A percentile compares a stretch with the other conserved stretches of the same genome.
Evolutionary conservation across 768 basidiomycete species (phyloP).

Genomic region (Suillus paluster): DNA sequence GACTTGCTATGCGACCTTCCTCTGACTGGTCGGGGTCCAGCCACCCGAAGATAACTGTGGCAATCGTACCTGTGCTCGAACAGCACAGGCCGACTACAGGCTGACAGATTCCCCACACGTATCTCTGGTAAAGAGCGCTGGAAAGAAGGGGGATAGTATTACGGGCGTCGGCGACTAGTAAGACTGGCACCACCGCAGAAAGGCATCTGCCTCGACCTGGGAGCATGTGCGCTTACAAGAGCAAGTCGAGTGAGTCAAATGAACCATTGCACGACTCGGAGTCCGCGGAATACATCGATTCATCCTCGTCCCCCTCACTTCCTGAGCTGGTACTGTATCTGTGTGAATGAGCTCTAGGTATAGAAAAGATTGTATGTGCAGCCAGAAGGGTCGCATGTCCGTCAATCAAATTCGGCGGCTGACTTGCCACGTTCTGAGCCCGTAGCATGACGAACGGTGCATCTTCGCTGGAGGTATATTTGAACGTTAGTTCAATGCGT

Average conservation of each 20-base stretch:
- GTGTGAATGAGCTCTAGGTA: too few relatives aligned
- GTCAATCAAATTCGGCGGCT: background rate
- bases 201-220: background rate
- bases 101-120: slow-evolving; percentile 5
- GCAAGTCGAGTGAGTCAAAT: slow-evolving; percentile 3
- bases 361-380: background rate
- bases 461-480: background rate
- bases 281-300: background rate
- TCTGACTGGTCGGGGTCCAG: background rate
- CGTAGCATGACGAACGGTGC: slow-evolving; percentile 2
- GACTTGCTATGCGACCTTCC: background rate
- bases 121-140: slow-evolving; percentile 10
- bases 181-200: slow-evolving; percentile 7
- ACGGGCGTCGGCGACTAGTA: slow-evolving; percentile 6
- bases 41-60: background rate
- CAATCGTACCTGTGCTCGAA: background rate
- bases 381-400: background rate
- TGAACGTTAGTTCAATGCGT: background rate
- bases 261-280: background rate
- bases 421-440: background rate
- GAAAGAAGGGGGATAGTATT: slow-evolving; percentile 5
- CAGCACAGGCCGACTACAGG: slow-evolving; percentile 11
- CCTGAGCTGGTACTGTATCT: background rate
- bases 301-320: background rate
- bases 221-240: slow-evolving; percentile 8